A percentile compares a stretch with the other conserved stretches of the same genome.
phyloP scores from a whole-genome alignment of 2,329 filamentous ascomycete genomes.

The Chaetomiaceae sp. region DNA sequence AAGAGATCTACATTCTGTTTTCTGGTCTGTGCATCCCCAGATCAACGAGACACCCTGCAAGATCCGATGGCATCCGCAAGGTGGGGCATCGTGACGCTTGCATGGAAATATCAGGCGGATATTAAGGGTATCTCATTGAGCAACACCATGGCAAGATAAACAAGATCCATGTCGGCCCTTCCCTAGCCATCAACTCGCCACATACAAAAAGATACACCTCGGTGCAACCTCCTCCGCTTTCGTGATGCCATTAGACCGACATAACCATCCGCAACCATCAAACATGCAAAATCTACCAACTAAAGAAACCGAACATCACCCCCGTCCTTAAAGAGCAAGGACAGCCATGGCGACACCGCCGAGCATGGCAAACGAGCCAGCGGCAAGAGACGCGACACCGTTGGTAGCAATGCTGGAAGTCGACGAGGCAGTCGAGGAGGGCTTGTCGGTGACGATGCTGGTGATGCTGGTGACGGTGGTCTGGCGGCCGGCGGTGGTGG shows the following conservation, averaged over 20 bases:
- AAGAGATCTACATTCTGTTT: too few species aligned
- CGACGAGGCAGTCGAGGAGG: constrained; percentile 2
- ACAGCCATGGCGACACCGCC: constrained; percentile 27
- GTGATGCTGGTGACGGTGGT: constrained; percentile 23
- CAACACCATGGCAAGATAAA: constrained; percentile 5
- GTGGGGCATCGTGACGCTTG: too few species aligned
- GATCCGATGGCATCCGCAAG: too few species aligned
- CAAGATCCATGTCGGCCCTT: not conserved
- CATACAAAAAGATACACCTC: not conserved
- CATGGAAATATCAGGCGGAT: not conserved
- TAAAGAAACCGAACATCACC: not conserved
- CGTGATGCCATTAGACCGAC: constrained; percentile 8
- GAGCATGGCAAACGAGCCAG: constrained; percentile 24
- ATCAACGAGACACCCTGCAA: too few species aligned
- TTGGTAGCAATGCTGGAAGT: constrained; percentile 28
- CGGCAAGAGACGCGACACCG: constrained; percentile 40
- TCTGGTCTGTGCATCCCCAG: too few species aligned
- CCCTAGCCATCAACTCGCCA: not conserved
- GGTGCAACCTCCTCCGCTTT: not conserved
- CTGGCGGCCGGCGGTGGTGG: constrained; percentile 12
- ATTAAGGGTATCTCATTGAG: constrained; percentile 11
- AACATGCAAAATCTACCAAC: not conserved
- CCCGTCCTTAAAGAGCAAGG: constrained; percentile 23
- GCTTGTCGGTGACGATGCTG: constrained; percentile 15
- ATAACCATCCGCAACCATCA: not conserved